These are phyloP conservation scores for Extremus antarcticus DNA, from an alignment of 495 filamentous ascomycete species.

Conservation along the genomic window DNA sequence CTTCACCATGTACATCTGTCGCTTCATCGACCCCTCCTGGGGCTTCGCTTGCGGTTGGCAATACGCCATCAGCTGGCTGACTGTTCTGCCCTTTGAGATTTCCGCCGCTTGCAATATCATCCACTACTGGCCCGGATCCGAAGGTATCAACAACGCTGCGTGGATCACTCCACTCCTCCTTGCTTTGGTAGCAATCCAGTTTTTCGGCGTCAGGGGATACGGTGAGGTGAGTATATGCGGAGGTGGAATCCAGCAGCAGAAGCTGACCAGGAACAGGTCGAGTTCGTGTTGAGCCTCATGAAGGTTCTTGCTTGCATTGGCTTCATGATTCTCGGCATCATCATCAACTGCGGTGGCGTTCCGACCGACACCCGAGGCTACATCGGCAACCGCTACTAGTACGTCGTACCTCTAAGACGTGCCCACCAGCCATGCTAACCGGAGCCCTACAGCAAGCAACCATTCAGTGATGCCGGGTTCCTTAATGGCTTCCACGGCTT, in stretches of 20 bases:
- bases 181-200: conserved; percentile 35
- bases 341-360: conserved; percentile 25
- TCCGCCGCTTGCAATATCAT: conserved; percentile 65
- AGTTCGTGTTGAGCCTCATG: too few species aligned
- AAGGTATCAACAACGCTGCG: conserved; percentile 34
- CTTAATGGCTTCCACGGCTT: conserved; percentile 60
- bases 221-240: conserved; percentile 49
- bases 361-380: conserved; percentile 33
- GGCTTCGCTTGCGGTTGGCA: conserved; percentile 46
- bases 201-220: conserved; percentile 41
- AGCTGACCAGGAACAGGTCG: too few species aligned
- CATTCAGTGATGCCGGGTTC: too few species aligned
- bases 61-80: conserved; percentile 79
- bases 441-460: too few species aligned
- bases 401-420: too few species aligned
- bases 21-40: conserved; percentile 51
- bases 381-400: conserved; percentile 43
- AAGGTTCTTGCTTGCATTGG: too few species aligned
- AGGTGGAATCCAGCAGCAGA: too few species aligned
- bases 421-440: conserved; percentile 56
- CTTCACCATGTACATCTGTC: conserved; percentile 44
- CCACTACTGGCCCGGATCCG: conserved; percentile 41
- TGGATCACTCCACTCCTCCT: conserved; percentile 40
- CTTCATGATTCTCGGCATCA: conserved; percentile 35
- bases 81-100: conserved; percentile 80